Evolutionary conservation across 2,329 filamentous ascomycete species (phyloP).

Genomic region (Microdochium bolleyi): DNA sequence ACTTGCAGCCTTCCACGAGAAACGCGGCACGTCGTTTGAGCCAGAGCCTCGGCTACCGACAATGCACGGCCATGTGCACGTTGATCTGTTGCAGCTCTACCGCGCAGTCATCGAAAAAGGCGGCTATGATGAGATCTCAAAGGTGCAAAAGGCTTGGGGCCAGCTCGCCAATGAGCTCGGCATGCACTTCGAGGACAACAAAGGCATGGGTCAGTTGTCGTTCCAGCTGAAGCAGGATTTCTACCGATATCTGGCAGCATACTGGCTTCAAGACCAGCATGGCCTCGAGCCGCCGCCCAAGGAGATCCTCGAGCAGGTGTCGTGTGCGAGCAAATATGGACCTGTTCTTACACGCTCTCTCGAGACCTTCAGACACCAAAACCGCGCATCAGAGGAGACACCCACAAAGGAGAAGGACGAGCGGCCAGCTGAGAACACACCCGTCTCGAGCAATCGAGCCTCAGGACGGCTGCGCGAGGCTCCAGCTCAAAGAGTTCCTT

Average conservation of each 20-base stretch:
- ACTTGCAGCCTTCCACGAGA: conserved; percentile 65
- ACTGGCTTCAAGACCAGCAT: conserved; percentile 73
- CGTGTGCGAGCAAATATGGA: conserved; percentile 76
- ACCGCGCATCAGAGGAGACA: conserved; percentile 50
- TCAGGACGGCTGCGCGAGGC: conserved; percentile 67
- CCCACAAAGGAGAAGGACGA: conserved; percentile 55
- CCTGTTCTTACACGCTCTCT: conserved; percentile 69
- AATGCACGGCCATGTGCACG: conserved; percentile 67
- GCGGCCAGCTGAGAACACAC: conserved; percentile 33
- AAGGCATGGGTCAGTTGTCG: conserved; percentile 59
- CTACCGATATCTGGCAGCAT: conserved; percentile 83
- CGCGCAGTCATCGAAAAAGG: conserved; percentile 68
- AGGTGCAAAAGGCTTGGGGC: conserved; percentile 80
- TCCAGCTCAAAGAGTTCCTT: conserved; percentile 77
- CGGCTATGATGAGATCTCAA: conserved; percentile 79
- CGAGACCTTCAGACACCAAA: conserved; percentile 60
- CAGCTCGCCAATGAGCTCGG: conserved; percentile 70
- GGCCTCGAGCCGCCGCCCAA: conserved; percentile 76
- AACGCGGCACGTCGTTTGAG: conserved; percentile 73
- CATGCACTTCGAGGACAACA: conserved; percentile 63
- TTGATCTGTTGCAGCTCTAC: conserved; percentile 74
- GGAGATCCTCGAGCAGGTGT: conserved; percentile 71
- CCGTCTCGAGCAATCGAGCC: conserved; percentile 45
- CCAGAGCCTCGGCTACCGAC: conserved; percentile 54
- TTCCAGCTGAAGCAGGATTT: conserved; percentile 83